Percentiles rank a stretch among this genome's conserved stretches.
Conservation (phyloP, 192 early-diverging fungal species). For the Entomortierella parvispora region DNA sequence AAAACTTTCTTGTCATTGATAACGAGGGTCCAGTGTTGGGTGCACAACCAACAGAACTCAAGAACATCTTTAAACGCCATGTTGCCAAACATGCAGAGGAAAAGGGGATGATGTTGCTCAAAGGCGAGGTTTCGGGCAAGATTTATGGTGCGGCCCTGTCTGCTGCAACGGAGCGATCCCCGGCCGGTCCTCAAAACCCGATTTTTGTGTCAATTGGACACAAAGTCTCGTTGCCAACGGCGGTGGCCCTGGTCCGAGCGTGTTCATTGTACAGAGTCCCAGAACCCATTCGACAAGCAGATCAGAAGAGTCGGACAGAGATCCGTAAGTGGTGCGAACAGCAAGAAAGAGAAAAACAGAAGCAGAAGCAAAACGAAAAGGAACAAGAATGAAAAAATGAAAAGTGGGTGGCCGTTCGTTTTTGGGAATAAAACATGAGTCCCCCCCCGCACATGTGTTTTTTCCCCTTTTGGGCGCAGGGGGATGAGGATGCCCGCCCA, state of each 20-base stretch:
- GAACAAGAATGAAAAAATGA: neutral
- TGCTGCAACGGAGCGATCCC: conserved; percentile 15
- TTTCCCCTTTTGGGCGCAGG: neutral
- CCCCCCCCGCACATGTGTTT: neutral
- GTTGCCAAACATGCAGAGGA: conserved; percentile 9
- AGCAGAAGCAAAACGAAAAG: neutral
- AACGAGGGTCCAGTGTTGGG: conserved; percentile 64
- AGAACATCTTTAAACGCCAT: conserved; percentile 35
- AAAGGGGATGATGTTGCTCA: conserved; percentile 53
- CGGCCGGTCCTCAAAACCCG: conserved; percentile 65
- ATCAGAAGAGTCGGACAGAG: conserved; percentile 67
- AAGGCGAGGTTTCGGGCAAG: conserved; percentile 57
- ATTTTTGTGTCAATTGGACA: conserved; percentile 92
- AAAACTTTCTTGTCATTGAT: conserved; percentile 88
- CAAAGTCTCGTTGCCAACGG: conserved; percentile 72
- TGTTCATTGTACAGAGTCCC: conserved; percentile 79
- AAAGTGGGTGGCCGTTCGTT: too few species aligned
- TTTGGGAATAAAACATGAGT: neutral
- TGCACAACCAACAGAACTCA: conserved; percentile 61
- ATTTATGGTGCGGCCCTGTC: conserved; percentile 56
- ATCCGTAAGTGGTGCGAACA: conserved; percentile 52
- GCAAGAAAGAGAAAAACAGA: neutral
- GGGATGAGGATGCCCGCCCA: neutral
- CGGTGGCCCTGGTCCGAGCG: conserved; percentile 71
- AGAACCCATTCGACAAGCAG: conserved; percentile 93